Base-by-base conservation (phyloP, 192 early-diverging fungal species). In the Helicostylum pulchrum region DNA sequence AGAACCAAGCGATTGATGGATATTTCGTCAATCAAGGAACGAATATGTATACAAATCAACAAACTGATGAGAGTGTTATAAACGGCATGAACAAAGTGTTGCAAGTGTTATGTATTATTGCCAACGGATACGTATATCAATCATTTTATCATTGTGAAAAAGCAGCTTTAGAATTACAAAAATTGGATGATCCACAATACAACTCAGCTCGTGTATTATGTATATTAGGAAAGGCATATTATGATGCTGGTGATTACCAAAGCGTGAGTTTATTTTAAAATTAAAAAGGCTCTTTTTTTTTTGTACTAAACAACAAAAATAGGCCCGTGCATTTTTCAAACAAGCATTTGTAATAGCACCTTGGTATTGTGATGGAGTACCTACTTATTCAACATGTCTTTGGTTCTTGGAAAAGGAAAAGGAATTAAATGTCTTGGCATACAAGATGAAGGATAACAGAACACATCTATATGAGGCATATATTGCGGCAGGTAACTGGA, bases 401-500 rank as follows among this genome's bases (percentile, higher is more conserved):
- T 67, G 65, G 61, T 73, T 68, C 23, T 21, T 73, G 4, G 61
- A 68, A 31, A 73, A 68, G 19, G 61, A 64, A 53, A 14, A 45
- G 26, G 71, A 68, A 39, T n/a, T 73, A 14, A 73, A 73, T 34
- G 42, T 73, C 26, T 32, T 73, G 4, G 71, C 71, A 0, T 73
- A 58, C 17, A 67, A 68, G 50, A 64, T 73, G 65, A 67, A 68
- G 15, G 30, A 57, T 2, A 73, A 73, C n/a, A 32, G 17, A 8
- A 53, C 53, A 3, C 71, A 67, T 30, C 61, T 54, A 19, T 73
- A 64, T 31, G 71, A 73, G 36, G 71, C 61, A 0, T 73, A 60
- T 44, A 64, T 73, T 49, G 71, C 66, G 26, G 71, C 66, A 4
- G 71, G 71, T 14, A 73, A 73, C 7, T 73, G 71, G 71, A 52